phyloP scores from a whole-genome alignment of 345 rosid species.

The Populus tremula region DNA sequence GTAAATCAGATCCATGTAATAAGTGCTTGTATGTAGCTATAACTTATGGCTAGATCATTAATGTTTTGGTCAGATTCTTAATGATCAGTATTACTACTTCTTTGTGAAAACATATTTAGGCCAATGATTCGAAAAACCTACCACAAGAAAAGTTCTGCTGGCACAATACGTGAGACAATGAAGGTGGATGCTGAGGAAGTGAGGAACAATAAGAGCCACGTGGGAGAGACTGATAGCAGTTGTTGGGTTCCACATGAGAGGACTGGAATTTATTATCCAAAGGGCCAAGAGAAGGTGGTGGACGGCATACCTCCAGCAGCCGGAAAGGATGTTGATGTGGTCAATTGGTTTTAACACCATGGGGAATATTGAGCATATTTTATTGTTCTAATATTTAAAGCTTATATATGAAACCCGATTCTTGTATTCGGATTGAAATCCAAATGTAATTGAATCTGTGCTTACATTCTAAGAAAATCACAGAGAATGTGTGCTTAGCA shows the following conservation, averaged over 20 bases:
- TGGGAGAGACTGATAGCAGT: constrained; percentile 9
- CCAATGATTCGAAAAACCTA: constrained; percentile 30
- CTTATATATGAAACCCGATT: too few species aligned
- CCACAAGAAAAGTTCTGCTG: constrained; percentile 24
- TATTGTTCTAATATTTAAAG: too few species aligned
- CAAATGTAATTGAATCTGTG: too few species aligned
- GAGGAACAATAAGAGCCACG: constrained; percentile 3
- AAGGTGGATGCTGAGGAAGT: constrained; percentile 29
- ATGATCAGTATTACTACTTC: too few species aligned
- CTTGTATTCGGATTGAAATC: too few species aligned
- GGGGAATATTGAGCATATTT: neutral
- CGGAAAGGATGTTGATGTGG: constrained; percentile 23
- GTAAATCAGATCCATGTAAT: too few species aligned
- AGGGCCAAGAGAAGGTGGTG: constrained; percentile 49
- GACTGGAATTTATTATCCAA: constrained; percentile 48
- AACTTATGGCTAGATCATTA: neutral
- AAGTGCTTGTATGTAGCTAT: too few species aligned
- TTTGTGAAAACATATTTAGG: constrained; percentile 12
- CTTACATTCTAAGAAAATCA: too few species aligned
- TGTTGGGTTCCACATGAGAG: constrained; percentile 40
- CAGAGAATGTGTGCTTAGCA: too few species aligned
- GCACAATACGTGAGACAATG: constrained; percentile 7
- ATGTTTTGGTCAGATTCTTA: neutral
- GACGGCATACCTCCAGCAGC: constrained; percentile 35
- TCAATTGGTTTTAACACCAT: constrained; percentile 19